These are phyloP conservation scores for Escallonia rubra DNA, from an alignment of 129 eudicot genomes.

Conservation along the genomic window DNA sequence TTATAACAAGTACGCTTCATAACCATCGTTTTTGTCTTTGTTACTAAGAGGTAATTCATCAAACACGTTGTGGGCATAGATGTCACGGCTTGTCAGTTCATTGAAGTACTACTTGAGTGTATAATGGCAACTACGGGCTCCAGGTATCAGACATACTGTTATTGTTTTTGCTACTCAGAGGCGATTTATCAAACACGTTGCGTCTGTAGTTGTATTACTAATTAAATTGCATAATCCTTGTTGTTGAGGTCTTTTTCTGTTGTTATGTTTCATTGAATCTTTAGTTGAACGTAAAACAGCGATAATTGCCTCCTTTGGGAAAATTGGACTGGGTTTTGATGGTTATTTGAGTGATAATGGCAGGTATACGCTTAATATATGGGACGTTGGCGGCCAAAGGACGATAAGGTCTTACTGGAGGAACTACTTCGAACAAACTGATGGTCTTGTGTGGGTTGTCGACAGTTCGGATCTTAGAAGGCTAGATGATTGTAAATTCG, in stretches of 20 bases:
- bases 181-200: constrained; percentile 1
- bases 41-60: not conserved
- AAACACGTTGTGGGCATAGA: constrained; percentile 6
- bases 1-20: constrained; percentile 52
- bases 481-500: constrained; percentile 78
- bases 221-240: not conserved
- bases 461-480: constrained; percentile 97
- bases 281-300: no score
- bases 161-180: not conserved
- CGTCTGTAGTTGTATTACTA: not conserved
- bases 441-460: constrained; percentile 96
- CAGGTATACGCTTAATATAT: constrained; percentile 90
- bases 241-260: not conserved
- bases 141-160: no score
- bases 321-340: not conserved
- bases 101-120: no score
- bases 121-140: no score
- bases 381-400: constrained; percentile 99
- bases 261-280: not conserved
- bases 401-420: constrained; percentile 97
- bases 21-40: constrained; percentile 8
- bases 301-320: no score
- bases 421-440: constrained; percentile 97
- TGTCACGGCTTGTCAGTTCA: no score
- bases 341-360: constrained; percentile 3